These are phyloP conservation scores for Saksenaea oblongispora DNA, from an alignment of 371 early-diverging fungal species.

Conservation along the genomic window DNA sequence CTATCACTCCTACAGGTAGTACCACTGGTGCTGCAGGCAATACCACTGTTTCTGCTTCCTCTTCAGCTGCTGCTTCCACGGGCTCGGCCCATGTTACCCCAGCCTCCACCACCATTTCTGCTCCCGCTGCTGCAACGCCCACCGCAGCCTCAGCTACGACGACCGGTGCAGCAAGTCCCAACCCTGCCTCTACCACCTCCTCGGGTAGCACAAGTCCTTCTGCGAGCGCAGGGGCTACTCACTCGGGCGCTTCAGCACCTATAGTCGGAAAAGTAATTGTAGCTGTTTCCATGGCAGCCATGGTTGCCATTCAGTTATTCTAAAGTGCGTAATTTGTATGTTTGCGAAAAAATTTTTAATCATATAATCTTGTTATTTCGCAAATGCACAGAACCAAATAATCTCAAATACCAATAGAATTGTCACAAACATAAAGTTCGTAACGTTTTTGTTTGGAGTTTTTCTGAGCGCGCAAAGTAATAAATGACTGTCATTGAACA, in stretches of 20 bases:
- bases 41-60: not conserved
- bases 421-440: too few relatives aligned
- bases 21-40: not conserved
- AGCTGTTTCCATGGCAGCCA: not conserved
- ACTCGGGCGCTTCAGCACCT: not conserved
- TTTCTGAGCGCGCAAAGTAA: too few relatives aligned
- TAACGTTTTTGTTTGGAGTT: too few relatives aligned
- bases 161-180: not conserved
- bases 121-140: not conserved
- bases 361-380: not conserved
- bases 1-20: not conserved
- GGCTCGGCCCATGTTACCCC: not conserved
- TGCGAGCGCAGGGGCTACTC: not conserved
- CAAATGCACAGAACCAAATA: not conserved
- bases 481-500: too few relatives aligned
- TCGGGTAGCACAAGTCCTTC: not conserved
- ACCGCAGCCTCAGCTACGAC: not conserved
- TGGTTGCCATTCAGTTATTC: not conserved
- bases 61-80: not conserved
- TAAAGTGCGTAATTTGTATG: not conserved
- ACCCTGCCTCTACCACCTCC: not conserved
- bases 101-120: not conserved
- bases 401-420: too few relatives aligned
- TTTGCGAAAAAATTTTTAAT: slow-evolving; percentile 1
- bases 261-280: not conserved